Percentiles rank a stretch among this genome's conserved stretches.
phyloP scores from a whole-genome alignment of 2,329 filamentous ascomycete genomes.

The Aplosporella prunicola region DNA sequence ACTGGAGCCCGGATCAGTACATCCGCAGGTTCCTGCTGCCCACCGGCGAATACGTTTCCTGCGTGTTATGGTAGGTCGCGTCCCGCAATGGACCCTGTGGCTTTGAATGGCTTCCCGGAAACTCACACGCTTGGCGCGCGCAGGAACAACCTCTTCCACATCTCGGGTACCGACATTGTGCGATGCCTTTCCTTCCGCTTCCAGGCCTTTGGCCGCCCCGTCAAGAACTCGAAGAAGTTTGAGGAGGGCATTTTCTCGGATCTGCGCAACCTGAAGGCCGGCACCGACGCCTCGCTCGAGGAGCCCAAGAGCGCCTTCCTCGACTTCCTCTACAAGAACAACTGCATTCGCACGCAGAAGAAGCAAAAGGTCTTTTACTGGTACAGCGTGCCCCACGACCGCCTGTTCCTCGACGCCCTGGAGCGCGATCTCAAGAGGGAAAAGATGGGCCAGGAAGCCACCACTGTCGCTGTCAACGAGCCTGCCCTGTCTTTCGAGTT shows the following conservation, averaged over 20 bases:
- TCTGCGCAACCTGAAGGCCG: slow-evolving; percentile 93
- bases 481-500: slow-evolving; percentile 97
- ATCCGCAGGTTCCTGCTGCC: slow-evolving; percentile 91
- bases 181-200: slow-evolving; percentile 96
- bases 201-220: slow-evolving; percentile 93
- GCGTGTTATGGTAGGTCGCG: slow-evolving; percentile 68
- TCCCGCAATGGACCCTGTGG: slow-evolving; percentile 4
- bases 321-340: slow-evolving; percentile 99
- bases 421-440: slow-evolving; percentile 97
- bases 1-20: slow-evolving; percentile 95
- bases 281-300: slow-evolving; percentile 94
- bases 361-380: slow-evolving; percentile 99
- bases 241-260: slow-evolving; percentile 99
- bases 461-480: slow-evolving; percentile 92
- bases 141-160: slow-evolving; percentile 98
- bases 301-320: slow-evolving; percentile 98
- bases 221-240: slow-evolving; percentile 99
- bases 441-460: slow-evolving; percentile 98
- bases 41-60: slow-evolving; percentile 97
- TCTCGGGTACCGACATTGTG: slow-evolving; percentile 97
- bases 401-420: slow-evolving; percentile 91
- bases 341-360: slow-evolving; percentile 99
- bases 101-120: not conserved
- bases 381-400: slow-evolving; percentile 98
- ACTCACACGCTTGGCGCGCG: too few relatives aligned